These are phyloP conservation scores for Babesia bigemina DNA, from an alignment of 169 alveolate genomes.

Conservation along the genomic window DNA sequence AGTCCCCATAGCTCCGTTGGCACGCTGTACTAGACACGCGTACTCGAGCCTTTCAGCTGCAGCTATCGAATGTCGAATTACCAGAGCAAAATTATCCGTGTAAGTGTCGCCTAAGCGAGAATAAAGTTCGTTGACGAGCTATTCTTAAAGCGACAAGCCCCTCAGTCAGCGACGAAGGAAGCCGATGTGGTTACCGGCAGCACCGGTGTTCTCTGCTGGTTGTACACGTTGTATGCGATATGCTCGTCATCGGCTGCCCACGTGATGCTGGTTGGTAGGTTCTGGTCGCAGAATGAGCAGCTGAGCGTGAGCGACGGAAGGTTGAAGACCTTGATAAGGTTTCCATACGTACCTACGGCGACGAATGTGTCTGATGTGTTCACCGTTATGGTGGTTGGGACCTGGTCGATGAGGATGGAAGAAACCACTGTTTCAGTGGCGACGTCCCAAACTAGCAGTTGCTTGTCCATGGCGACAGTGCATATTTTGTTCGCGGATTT, in stretches of 20 bases:
- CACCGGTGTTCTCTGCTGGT: conserved; percentile 49
- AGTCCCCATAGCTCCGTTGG: conserved; percentile 6
- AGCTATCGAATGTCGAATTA: background rate
- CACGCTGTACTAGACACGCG: background rate
- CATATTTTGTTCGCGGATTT: conserved; percentile 44
- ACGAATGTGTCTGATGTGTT: conserved; percentile 39
- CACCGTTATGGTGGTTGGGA: conserved; percentile 58
- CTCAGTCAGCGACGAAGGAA: conserved; percentile 38
- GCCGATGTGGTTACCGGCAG: conserved; percentile 43
- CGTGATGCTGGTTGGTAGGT: conserved; percentile 44
- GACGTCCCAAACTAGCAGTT: conserved; percentile 63
- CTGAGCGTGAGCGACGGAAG: conserved; percentile 55
- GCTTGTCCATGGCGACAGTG: conserved; percentile 61
- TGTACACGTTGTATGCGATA: conserved; percentile 57
- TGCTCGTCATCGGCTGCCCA: conserved; percentile 56
- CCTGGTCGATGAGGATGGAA: conserved; percentile 47
- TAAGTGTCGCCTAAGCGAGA: background rate
- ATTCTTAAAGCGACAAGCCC: background rate
- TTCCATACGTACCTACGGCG: conserved; percentile 63
- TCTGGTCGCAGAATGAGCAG: conserved; percentile 57
- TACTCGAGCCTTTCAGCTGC: background rate
- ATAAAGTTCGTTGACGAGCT: background rate
- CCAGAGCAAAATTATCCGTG: too few species aligned
- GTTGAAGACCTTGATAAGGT: conserved; percentile 43
- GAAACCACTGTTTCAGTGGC: conserved; percentile 33